Evolutionary conservation across 2,329 filamentous ascomycete species (phyloP), one percentile per base, ranked within the genome.

Genomic region (Talaromyces sp.): DNA sequence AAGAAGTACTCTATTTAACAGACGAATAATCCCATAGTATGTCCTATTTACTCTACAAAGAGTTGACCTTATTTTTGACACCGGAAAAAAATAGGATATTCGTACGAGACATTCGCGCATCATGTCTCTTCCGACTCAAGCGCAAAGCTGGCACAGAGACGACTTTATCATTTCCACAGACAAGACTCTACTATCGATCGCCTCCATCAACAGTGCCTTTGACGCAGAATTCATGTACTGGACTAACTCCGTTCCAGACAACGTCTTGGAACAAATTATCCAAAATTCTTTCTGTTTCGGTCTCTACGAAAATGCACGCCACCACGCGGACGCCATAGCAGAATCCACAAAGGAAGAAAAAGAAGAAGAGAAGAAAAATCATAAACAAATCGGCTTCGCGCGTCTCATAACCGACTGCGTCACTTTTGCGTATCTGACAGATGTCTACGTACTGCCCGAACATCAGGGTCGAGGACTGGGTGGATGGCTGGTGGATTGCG

Each of bases 321-420:
- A 58, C 45, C 41, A 47, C 11, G 3, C 43, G 58, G 37, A n/a
- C 48, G 4, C 9, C 58, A 39, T 47, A 13, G 7, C 24, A 22
- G 31, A 16, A 35, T 8, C 16, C 10, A 8, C 14, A 39, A 33
- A 7, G 1, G 11, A 16, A n/a, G 22, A 6, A 13, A 1, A 14
- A 13, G 3, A 14, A n/a, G 13, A 2, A 35, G 39, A n/a, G 10
- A 14, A n/a, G 14, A 31, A 7, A 7, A 6, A 7, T 5, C n/a
- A 22, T 7, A 72, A 74, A n/a, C 78, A 82, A 69, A 79, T 90
- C 58, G 87, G 87, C 0, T 81, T 88, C 64, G 84, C 83, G 1
- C 82, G 90, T 39, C 75, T 90, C n/a, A 79, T 92, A 60, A 92
- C 89, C 9, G 90, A 92, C 75, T 84, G 85, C 70, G 82, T 87